Evolutionary conservation across 306 rosid species (phyloP), one percentile per base, ranked within the genome.

Genomic region (Citrullus mucosospermus): DNA sequence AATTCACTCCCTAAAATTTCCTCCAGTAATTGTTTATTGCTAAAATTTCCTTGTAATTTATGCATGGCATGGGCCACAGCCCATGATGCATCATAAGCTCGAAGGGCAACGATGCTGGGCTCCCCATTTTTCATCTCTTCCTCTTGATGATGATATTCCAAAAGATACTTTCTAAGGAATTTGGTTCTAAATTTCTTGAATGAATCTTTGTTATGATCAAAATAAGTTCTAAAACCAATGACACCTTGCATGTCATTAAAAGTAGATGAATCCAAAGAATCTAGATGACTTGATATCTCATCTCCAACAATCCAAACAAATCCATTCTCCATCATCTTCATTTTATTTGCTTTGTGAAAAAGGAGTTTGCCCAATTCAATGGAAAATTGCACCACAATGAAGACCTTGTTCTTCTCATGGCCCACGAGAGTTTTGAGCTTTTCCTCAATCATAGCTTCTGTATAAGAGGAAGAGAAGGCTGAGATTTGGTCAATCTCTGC

Each of bases 311-410:
- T 77, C 92, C 92, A 91, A 3, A 83, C 90, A 67, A 68, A 85
- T 36, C 91, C 94, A 69, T 86, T 80, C 38, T 61, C 92, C 91
- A 87, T 88, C 91, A 91, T 75, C 15, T 88, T 87, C 83, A 87
- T 77, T 78, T 85, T 78, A 30, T 87, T 84, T 65, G 92, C 92
- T 79, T 58, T 84, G 16, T 86, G 78, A 67, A 83, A 85, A 58
- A 91, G 80, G 43, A 82, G 25, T 22, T 38, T 58, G 48, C 82
- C 88, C 5, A 84, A 17, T 75, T 83, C 87, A 36, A 91, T 80
- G 46, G 97, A 91, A 81, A 85, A 84, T 2, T 85, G 85, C n/a
- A 86, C 75, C 78, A 90, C 77, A 80, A 88, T 76, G 81, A 88
- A 90, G 12, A 91, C 92, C 77, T 89, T 84, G 67, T 83, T 87